Base-by-base conservation (phyloP, 2,329 filamentous ascomycete genomes). In the Neofusicoccum parvum region DNA sequence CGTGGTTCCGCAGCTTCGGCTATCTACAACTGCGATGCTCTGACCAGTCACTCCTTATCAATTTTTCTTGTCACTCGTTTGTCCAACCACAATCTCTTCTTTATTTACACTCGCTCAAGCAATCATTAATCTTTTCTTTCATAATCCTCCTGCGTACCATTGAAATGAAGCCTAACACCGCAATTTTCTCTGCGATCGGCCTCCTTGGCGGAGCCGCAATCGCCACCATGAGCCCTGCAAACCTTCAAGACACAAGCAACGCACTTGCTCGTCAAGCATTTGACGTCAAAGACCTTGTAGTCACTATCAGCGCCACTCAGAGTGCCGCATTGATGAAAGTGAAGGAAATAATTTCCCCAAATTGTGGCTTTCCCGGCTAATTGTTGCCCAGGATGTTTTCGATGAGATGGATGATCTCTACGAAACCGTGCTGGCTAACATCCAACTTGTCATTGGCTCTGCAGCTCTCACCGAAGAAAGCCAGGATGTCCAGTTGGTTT, bases 401-500 rank as follows among this genome's bases (percentile, higher is more conserved):
- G 63, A 64, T 5, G 63, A 65, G 17, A 46, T 64, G n/a, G 63
- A 65, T 27, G 59, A 64, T 12, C 34, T 65, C 11, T 65, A 60
- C 20, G 54, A 64, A 10, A 20, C 39, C 3, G 53, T 48, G 10
- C 34, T 65, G 36, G 20, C 63, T 11, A 65, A 51, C 56, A 65
- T 62, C 11, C 15, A 36, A 1, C 58, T 65, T 1, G 27, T 64
- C 2, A n/a, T 43, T 17, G 56, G 63, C 11, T 43, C 56, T 17
- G 17, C 9, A 5, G 32, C 58, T 20, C 27, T 65, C 27, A 49
- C 63, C 5, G 37, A 56, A 32, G 41, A 46, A 10, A 45, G 37
- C 3, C n/a, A 50, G n/a, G 63, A 65, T 17, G 41, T 46, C 5
- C 56, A 65, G 43, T 11, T 60, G 12, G 53, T 62, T 41, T 65